Evolutionary conservation across 1,139 yeast species (phyloP).

Genomic region (Yamadazyma friedrichii): DNA sequence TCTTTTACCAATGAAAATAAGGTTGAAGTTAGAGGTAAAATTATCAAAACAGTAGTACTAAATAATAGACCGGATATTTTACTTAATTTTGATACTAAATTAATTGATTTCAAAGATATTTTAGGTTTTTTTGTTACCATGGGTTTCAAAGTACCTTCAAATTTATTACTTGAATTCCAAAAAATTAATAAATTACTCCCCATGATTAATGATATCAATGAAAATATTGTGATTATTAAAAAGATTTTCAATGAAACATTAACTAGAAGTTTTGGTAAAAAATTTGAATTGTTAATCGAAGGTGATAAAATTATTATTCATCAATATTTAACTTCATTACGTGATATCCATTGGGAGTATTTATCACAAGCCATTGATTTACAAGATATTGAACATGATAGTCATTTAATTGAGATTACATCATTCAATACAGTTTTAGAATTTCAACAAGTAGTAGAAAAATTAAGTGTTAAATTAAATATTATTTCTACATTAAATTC

Average conservation of each 20-base stretch:
- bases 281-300: slow-evolving; percentile 42
- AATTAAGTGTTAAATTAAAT: slow-evolving; percentile 28
- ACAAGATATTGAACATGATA: slow-evolving; percentile 17
- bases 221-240: slow-evolving; percentile 34
- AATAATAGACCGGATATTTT: slow-evolving; percentile 18
- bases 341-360: slow-evolving; percentile 53
- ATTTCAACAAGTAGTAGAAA: slow-evolving; percentile 36
- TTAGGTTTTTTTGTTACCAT: slow-evolving; percentile 50
- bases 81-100: slow-evolving; percentile 53
- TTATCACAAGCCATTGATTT: slow-evolving; percentile 52
- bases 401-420: slow-evolving; percentile 35
- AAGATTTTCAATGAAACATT: slow-evolving; percentile 23
- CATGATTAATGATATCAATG: slow-evolving; percentile 54
- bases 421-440: slow-evolving; percentile 37
- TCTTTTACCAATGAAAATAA: slow-evolving; percentile 5
- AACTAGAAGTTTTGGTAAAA: slow-evolving; percentile 27
- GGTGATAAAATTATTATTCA: slow-evolving; percentile 35
- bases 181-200: slow-evolving; percentile 54
- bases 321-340: slow-evolving; percentile 22
- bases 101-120: slow-evolving; percentile 50
- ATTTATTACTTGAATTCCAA: slow-evolving; percentile 34
- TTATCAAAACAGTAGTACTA: slow-evolving; percentile 12
- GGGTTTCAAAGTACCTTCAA: slow-evolving; percentile 58
- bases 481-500: slow-evolving; percentile 28
- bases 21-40: slow-evolving; percentile 13